A percentile compares a stretch with the other conserved stretches of the same genome.
phyloP scores from a whole-genome alignment of 768 basidiomycete genomes.

The Pisolithus tinctorius region DNA sequence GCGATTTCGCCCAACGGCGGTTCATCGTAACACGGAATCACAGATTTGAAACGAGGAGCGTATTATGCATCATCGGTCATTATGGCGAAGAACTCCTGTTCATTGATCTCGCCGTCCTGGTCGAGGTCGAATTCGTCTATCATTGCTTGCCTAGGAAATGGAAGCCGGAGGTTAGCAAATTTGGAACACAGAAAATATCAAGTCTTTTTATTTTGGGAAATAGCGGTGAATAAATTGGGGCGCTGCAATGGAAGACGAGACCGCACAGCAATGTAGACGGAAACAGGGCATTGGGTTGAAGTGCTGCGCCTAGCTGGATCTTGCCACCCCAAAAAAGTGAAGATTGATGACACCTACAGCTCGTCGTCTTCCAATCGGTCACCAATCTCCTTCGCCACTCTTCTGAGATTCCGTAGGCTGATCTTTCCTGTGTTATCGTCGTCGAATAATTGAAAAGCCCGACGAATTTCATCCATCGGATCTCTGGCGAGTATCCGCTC shows the following conservation, averaged over 20 bases:
- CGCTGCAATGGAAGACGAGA: conserved; percentile 10
- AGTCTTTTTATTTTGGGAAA: conserved; percentile 12
- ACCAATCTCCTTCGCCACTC: conserved; percentile 96
- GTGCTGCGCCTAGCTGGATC: conserved; percentile 18
- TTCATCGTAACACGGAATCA: not conserved
- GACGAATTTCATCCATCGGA: conserved; percentile 92
- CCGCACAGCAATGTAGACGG: conserved; percentile 16
- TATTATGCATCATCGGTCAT: conserved; percentile 85
- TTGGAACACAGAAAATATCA: conserved; percentile 11
- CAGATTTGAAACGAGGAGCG: not conserved
- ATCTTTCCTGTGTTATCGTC: conserved; percentile 96
- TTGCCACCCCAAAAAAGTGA: conserved; percentile 11
- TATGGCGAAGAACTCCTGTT: conserved; percentile 94
- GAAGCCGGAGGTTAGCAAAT: conserved; percentile 27
- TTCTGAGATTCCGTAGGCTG: conserved; percentile 78
- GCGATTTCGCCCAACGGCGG: conserved; percentile 6
- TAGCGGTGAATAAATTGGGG: conserved; percentile 20
- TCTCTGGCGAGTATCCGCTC: conserved; percentile 90
- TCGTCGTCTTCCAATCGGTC: conserved; percentile 95
- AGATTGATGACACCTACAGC: conserved; percentile 53
- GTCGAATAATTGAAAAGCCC: conserved; percentile 95
- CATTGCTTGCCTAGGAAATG: conserved; percentile 84
- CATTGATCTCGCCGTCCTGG: conserved; percentile 95
- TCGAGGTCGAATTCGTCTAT: conserved; percentile 99
- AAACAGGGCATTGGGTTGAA: conserved; percentile 24